Evolutionary conservation across 352 stramenopile genomes (phyloP).

Genomic region (Salisapilia sapeloensis): DNA sequence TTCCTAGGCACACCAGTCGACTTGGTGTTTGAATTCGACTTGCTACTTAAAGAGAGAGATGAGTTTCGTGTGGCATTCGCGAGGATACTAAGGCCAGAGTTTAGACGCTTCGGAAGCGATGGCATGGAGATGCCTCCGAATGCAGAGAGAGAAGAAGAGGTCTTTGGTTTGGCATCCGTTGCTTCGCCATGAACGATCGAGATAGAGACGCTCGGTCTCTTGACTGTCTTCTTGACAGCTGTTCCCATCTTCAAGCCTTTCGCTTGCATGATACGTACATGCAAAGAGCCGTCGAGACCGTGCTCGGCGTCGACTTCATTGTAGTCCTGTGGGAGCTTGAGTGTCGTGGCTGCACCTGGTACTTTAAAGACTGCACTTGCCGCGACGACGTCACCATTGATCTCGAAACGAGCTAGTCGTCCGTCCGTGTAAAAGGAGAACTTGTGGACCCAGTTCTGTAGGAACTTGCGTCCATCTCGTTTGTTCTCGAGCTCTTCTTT

Average conservation of each 20-base stretch:
- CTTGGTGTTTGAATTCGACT: conserved; percentile 32
- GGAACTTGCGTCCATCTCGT: conserved; percentile 62
- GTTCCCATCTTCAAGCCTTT: conserved; percentile 58
- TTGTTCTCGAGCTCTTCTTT: conserved; percentile 81
- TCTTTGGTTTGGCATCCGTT: conserved; percentile 11
- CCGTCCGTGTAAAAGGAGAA: conserved; percentile 79
- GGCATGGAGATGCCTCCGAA: conserved; percentile 52
- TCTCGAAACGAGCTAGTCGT: conserved; percentile 71
- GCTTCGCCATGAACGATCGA: conserved; percentile 47
- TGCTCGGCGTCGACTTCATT: conserved; percentile 76
- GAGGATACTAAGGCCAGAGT: conserved; percentile 29
- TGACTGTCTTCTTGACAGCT: conserved; percentile 45
- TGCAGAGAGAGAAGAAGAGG: conserved; percentile 9
- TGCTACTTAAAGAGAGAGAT: conserved; percentile 13
- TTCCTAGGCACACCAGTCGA: conserved; percentile 39
- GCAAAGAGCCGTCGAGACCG: conserved; percentile 36
- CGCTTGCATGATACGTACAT: conserved; percentile 70
- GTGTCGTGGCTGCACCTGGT: conserved; percentile 59
- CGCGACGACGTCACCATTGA: conserved; percentile 76
- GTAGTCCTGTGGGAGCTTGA: conserved; percentile 79
- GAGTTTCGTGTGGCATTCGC: conserved; percentile 15
- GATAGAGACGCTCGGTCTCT: conserved; percentile 41
- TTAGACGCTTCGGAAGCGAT: conserved; percentile 56
- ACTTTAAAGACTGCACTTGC: conserved; percentile 79
- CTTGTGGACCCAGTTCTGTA: conserved; percentile 84